Conservation (phyloP, 2,329 filamentous ascomycete genomes). For the Ophiocordyceps camponoti-rufipedis region DNA sequence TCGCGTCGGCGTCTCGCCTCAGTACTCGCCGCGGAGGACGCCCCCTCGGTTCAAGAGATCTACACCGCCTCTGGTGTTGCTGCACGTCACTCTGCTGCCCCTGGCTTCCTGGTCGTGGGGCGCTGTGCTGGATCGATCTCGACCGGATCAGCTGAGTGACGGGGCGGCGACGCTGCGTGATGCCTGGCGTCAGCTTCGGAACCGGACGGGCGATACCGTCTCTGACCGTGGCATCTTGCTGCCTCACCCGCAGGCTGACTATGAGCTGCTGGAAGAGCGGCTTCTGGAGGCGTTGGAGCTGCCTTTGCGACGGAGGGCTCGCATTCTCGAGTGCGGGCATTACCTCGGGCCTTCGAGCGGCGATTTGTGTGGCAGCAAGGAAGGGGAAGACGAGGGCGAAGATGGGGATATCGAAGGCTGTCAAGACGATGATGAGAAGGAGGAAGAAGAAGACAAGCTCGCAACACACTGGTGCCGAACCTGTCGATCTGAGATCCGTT, state of each 20-base stretch:
- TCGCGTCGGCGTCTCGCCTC: constrained; percentile 32
- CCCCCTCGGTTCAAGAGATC: constrained; percentile 37
- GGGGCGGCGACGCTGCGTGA: constrained; percentile 34
- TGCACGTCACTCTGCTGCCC: constrained; percentile 62
- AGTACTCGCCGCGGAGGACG: constrained; percentile 39
- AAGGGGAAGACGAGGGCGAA: constrained; percentile 5
- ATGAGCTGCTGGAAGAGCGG: constrained; percentile 61
- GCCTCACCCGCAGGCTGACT: constrained; percentile 63
- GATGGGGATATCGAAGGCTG: not conserved
- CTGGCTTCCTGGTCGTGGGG: constrained; percentile 45
- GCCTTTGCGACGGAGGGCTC: constrained; percentile 41
- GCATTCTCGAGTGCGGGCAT: constrained; percentile 59
- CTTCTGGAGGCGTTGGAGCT: constrained; percentile 59
- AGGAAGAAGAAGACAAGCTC: not conserved
- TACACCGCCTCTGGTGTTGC: constrained; percentile 51
- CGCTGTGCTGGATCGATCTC: constrained; percentile 29
- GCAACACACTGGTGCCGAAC: constrained; percentile 35
- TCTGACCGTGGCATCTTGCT: constrained; percentile 57
- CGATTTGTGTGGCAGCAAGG: constrained; percentile 21
- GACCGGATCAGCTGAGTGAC: constrained; percentile 21
- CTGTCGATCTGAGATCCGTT: constrained; percentile 35
- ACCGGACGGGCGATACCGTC: constrained; percentile 55
- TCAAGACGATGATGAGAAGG: not conserved
- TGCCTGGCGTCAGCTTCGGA: constrained; percentile 48
- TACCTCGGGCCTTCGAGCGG: constrained; percentile 46